These are phyloP conservation scores for Paecilomyces variotii DNA, from an alignment of 2,329 filamentous ascomycete species.

Conservation along the genomic window DNA sequence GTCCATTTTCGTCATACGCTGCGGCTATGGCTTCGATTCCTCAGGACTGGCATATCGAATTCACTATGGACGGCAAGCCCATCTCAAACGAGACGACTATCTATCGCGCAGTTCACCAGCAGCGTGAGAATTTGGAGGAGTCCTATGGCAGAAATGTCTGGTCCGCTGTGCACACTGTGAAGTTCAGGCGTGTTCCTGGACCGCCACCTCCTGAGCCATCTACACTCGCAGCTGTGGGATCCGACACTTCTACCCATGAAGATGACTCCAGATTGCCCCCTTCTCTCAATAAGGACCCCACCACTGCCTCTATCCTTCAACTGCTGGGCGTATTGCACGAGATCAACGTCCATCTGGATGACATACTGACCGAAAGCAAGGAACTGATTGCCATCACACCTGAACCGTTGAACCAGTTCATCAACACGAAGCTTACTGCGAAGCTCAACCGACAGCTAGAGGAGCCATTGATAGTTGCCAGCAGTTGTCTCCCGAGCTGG, in stretches of 20 bases:
- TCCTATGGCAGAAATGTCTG: constrained; percentile 69
- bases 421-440: constrained; percentile 96
- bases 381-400: constrained; percentile 62
- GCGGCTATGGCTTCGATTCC: constrained; percentile 72
- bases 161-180: constrained; percentile 84
- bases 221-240: constrained; percentile 48
- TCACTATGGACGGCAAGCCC: constrained; percentile 74
- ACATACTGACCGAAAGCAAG: constrained; percentile 74
- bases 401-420: constrained; percentile 86
- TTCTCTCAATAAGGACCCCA: constrained; percentile 74
- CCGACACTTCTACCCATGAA: constrained; percentile 43
- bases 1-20: constrained; percentile 68
- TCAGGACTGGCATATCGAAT: constrained; percentile 96
- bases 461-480: constrained; percentile 92
- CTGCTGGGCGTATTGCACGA: constrained; percentile 86
- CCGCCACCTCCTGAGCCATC: constrained; percentile 68
- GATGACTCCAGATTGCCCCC: constrained; percentile 59
- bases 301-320: constrained; percentile 78
- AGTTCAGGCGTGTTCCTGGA: constrained; percentile 78
- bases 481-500: constrained; percentile 92
- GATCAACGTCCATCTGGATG: constrained; percentile 86
- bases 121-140: constrained; percentile 55
- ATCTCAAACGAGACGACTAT: constrained; percentile 91
- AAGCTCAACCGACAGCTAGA: constrained; percentile 96
- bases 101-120: constrained; percentile 83